These are phyloP conservation scores for Penicillium sp. DNA, from an alignment of 2,329 filamentous ascomycete species.

Conservation along the genomic window DNA sequence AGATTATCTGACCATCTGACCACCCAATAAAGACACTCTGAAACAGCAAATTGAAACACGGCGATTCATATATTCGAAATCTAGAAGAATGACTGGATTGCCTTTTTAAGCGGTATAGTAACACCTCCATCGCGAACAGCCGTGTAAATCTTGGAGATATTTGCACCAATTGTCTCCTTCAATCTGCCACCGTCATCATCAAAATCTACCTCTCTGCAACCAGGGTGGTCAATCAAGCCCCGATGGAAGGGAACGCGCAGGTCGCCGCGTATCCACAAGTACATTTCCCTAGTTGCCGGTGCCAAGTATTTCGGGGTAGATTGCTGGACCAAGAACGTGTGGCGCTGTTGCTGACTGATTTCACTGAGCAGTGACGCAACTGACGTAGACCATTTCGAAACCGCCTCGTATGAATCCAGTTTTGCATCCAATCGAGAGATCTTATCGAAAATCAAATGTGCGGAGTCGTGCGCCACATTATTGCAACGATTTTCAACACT, in stretches of 20 bases:
- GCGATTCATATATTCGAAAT: too few species aligned
- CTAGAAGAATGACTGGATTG: too few species aligned
- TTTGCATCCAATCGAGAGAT: not conserved
- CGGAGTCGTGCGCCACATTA: not conserved
- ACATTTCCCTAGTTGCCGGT: conserved; percentile 30
- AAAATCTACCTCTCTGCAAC: not conserved
- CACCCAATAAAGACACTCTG: too few species aligned
- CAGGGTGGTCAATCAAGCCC: conserved; percentile 28
- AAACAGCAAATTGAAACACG: too few species aligned
- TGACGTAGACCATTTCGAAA: not conserved
- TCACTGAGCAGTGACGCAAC: not conserved
- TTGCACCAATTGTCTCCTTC: conserved; percentile 30
- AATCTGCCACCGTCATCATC: conserved; percentile 5
- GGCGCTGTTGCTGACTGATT: not conserved
- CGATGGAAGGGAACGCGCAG: conserved; percentile 35
- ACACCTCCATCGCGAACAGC: conserved; percentile 19
- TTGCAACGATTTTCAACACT: not conserved
- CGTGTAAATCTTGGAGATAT: conserved; percentile 27
- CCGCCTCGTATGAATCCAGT: not conserved
- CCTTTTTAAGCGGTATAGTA: not conserved
- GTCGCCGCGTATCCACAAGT: conserved; percentile 33
- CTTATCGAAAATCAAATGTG: not conserved
- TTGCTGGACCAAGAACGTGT: conserved; percentile 17
- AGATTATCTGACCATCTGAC: too few species aligned
- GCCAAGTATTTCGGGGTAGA: conserved; percentile 19